A percentile compares a stretch with the other conserved stretches of the same genome.
These are phyloP conservation scores for Ganoderma lucidum DNA, from an alignment of 1,284 basidiomycete genomes.

Conservation along the genomic window DNA sequence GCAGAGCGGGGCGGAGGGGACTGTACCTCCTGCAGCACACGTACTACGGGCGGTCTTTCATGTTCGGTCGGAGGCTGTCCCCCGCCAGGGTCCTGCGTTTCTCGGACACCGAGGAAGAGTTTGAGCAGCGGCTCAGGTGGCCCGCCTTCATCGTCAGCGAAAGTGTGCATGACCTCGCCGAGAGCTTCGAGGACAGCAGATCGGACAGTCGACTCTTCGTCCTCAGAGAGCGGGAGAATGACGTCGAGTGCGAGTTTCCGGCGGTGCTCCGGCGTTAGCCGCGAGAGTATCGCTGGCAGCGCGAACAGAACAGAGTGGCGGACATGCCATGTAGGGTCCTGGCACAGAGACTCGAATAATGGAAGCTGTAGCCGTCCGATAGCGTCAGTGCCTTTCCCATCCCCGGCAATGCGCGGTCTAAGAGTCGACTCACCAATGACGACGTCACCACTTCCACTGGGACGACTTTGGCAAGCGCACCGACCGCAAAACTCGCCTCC, in stretches of 20 bases:
- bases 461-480: constrained; percentile 87
- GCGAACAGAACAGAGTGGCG: constrained; percentile 91
- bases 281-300: constrained; percentile 81
- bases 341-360: constrained; percentile 75
- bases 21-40: constrained; percentile 6
- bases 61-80: background rate
- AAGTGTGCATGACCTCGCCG: constrained; percentile 92
- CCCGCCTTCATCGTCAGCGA: constrained; percentile 71
- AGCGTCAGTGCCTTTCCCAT: constrained; percentile 17
- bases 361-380: constrained; percentile 64
- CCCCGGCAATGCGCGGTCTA: background rate
- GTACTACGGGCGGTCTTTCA: background rate
- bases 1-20: constrained; percentile 19
- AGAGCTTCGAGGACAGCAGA: constrained; percentile 88
- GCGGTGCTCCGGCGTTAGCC: constrained; percentile 64
- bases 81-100: constrained; percentile 33
- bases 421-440: constrained; percentile 62
- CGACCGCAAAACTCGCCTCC: constrained; percentile 91
- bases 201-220: constrained; percentile 77
- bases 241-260: constrained; percentile 71
- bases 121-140: constrained; percentile 84
- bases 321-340: constrained; percentile 85
- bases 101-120: constrained; percentile 57
- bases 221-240: constrained; percentile 69
- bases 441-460: constrained; percentile 72